Base-by-base conservation (phyloP, 768 basidiomycete species). In the Kwoniella dejecticola region DNA sequence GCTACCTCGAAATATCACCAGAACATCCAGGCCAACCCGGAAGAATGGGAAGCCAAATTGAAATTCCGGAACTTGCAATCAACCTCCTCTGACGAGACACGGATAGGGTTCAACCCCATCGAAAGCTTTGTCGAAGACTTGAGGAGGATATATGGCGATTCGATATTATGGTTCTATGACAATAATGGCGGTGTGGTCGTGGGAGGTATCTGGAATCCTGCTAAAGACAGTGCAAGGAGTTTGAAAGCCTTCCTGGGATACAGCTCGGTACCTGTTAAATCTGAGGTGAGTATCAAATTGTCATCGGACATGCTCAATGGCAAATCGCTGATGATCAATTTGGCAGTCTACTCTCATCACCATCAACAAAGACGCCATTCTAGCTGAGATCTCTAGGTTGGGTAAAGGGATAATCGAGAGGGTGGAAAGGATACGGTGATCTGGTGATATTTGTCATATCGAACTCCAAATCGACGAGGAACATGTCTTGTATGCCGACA, bases 161-260 rank as follows among this genome's bases (percentile, higher is more conserved):
- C 88, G 0, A 83, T 90, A 65, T 85, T 89, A 59, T 82, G 95
- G 38, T 99, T 98, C 82, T 85, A 86, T 68, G 94, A 98, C 66
- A 81, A 84, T 0, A 83, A 86, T 31, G 96, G 96, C 12, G 91
- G 93, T 0, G 82, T 85, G 58, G 81, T 82, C 31, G 88, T 93
- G 52, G 93, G 90, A 5, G 87, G 83, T 0, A 87, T 96, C 1
- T 98, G 92, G 91, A 89, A 94, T 69, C 88, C 90, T 0, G 26
- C 26, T 8, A 79, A 90, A 31, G 84, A 83, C 57, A 80, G 83
- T 24, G 78, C 85, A 0, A 81, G 87, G 46, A 82, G 86, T 4
- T 91, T 94, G 82, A 86, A 89, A 63, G 90, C 91, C 6, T 81
- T 93, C 45, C 86, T 89, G 24, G 89, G 88, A 10, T 95, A 88